These are phyloP conservation scores for Kuraishia molischiana DNA, from an alignment of 805 yeast genomes.

Conservation along the genomic window DNA sequence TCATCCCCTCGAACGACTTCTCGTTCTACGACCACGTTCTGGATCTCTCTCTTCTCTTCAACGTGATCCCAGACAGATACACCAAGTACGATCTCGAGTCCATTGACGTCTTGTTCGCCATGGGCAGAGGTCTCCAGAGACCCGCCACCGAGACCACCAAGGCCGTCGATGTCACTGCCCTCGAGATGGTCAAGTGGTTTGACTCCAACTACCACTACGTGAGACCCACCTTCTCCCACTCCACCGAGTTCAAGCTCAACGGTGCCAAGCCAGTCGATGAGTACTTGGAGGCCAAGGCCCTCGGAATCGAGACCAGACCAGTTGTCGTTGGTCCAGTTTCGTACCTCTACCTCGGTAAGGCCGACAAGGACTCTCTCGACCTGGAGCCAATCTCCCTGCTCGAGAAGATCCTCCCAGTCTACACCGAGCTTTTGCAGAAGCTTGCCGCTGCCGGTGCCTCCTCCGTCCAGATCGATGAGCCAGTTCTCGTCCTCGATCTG, in stretches of 20 bases:
- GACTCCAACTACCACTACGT: slow-evolving; percentile 99
- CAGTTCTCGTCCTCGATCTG: slow-evolving; percentile 89
- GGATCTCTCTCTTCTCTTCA: slow-evolving; percentile 86
- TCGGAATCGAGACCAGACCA: slow-evolving; percentile 96
- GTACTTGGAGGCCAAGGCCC: slow-evolving; percentile 94
- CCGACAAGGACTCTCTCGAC: slow-evolving; percentile 95
- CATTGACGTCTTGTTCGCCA: slow-evolving; percentile 91
- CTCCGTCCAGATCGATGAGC: slow-evolving; percentile 95
- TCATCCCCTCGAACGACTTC: slow-evolving; percentile 96
- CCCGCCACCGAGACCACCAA: slow-evolving; percentile 78
- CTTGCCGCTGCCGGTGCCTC: slow-evolving; percentile 92
- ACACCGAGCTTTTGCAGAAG: slow-evolving; percentile 80
- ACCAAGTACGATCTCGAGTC: slow-evolving; percentile 81
- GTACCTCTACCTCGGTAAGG: slow-evolving; percentile 90
- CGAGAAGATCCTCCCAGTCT: slow-evolving; percentile 86
- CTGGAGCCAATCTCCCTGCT: slow-evolving; percentile 87
- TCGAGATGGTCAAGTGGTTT: slow-evolving; percentile 99
- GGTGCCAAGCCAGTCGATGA: slow-evolving; percentile 96
- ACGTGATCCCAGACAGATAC: slow-evolving; percentile 95
- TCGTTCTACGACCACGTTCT: slow-evolving; percentile 96
- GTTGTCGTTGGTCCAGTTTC: slow-evolving; percentile 96
- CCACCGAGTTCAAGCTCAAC: slow-evolving; percentile 91
- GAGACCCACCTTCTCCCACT: slow-evolving; percentile 96
- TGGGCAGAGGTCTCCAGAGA: slow-evolving; percentile 99
- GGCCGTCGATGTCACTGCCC: slow-evolving; percentile 97